Conservation (phyloP, 768 basidiomycete species). For the Mycena pura region DNA sequence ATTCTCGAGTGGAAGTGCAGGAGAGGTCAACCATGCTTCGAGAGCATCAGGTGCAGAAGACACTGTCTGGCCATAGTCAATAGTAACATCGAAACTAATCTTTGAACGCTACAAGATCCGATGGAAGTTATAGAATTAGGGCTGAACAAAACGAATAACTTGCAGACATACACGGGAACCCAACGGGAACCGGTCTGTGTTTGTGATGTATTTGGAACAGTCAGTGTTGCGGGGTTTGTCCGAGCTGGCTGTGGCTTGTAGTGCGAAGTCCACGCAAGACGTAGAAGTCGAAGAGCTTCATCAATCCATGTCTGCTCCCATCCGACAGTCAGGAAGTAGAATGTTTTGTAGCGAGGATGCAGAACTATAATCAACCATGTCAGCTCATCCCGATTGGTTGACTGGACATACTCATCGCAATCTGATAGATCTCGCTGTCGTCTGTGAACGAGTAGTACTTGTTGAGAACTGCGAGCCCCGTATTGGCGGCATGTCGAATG, state of each 20-base stretch:
- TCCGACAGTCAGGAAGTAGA: conserved; percentile 5
- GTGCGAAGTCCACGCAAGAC: conserved; percentile 5
- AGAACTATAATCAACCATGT: conserved; percentile 4
- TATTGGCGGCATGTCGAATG: conserved; percentile 9
- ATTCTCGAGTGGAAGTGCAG: conserved; percentile 4
- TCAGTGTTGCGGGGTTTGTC: background rate
- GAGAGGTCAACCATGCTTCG: conserved; percentile 6
- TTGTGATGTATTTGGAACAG: conserved; percentile 5
- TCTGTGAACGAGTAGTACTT: conserved; percentile 9
- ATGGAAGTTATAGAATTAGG: background rate
- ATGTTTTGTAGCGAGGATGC: conserved; percentile 2
- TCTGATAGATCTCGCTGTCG: conserved; percentile 7
- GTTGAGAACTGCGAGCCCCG: conserved; percentile 9
- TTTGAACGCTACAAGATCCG: background rate
- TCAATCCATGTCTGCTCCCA: conserved; percentile 8
- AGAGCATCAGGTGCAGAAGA: conserved; percentile 5
- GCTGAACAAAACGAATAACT: conserved; percentile 6
- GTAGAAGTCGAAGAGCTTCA: conserved; percentile 9
- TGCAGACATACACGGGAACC: conserved; percentile 6
- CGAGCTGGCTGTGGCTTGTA: background rate
- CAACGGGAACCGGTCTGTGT: conserved; percentile 9
- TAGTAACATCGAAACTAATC: background rate
- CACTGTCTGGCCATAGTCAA: conserved; percentile 4
- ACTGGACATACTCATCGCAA: conserved; percentile 6
- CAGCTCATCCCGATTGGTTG: background rate